A percentile compares a stretch with the other conserved stretches of the same genome.
These are phyloP conservation scores for Fagus crenata DNA, from an alignment of 306 rosid genomes.

Conservation along the genomic window DNA sequence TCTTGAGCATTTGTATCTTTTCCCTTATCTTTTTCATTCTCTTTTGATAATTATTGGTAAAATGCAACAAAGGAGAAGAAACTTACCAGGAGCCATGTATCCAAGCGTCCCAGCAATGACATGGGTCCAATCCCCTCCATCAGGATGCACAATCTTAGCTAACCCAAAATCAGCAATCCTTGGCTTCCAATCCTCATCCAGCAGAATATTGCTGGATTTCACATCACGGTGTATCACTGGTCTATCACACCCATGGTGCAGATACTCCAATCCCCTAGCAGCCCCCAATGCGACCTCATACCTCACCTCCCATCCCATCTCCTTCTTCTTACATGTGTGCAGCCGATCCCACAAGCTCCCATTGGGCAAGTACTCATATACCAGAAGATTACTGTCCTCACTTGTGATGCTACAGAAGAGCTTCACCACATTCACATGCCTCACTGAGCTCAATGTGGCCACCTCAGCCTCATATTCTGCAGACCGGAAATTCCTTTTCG, in stretches of 20 bases:
- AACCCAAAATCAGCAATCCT: constrained; percentile 91
- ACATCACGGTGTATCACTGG: constrained; percentile 88
- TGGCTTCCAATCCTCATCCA: constrained; percentile 80
- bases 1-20: background rate
- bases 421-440: constrained; percentile 91
- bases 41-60: no score
- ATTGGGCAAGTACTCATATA: constrained; percentile 83
- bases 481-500: constrained; percentile 34
- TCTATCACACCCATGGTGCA: constrained; percentile 75
- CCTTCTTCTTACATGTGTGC: constrained; percentile 49
- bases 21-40: no score
- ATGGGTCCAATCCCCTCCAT: constrained; percentile 58
- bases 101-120: constrained; percentile 86
- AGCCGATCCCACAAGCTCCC: constrained; percentile 91
- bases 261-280: constrained; percentile 84
- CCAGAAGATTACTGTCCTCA: constrained; percentile 79
- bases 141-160: constrained; percentile 73
- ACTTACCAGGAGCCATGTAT: constrained; percentile 86
- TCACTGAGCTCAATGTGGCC: constrained; percentile 75
- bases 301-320: constrained; percentile 79
- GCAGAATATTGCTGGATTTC: constrained; percentile 79
- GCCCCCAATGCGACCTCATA: constrained; percentile 82
- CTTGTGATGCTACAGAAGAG: constrained; percentile 86
- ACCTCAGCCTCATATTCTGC: constrained; percentile 80
- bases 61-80: background rate